Base-by-base conservation (phyloP, 2,329 filamentous ascomycete species). In the Fusarium aywerte region DNA sequence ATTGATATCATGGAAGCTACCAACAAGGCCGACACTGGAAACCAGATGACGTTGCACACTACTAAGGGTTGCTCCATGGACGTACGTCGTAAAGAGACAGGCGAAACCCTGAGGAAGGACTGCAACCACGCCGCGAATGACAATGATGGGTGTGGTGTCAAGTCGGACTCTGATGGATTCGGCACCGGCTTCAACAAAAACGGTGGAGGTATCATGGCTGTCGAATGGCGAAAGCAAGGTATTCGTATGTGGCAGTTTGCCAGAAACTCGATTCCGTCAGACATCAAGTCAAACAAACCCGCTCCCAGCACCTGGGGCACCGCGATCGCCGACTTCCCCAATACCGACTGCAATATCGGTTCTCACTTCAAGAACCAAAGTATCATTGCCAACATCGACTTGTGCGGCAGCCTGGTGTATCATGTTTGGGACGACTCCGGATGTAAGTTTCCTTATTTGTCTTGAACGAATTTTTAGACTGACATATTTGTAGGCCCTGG, bases 381-480 rank as follows among this genome's bases (percentile, higher is more conserved):
- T 67, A 90, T 91, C 68, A 83, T 90, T 65, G 83, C 83, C 39
- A 90, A 91, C 70, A 90, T 90, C 64, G 85, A 89, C 73, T 76
- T 91, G 9, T 91, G 89, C 66, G 89, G 89, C 1, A 75, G 84
- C 38, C 80, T 86, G 67, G 84, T 84, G 5, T 83, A 83, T 43
- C 78, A 77, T 4, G 76, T 78, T 32, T 87, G 82, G 69, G 76
- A 77, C 3, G 67, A 76, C 13, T 85, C 84, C 20, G 82, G 80
- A 52, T 84, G 82, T 79, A 72, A 74, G 76, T 73, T 11, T 20
- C 16, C 2, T 9, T 20, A 5, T 7, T 9, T n/a, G 9, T 1
- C 9, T 18, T 6, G 11, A 27, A 11, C 16, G 20, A 10, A 23
- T n/a, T 4, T 53, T 4, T 53, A 18, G 11, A 48, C 56, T 70